A percentile compares a stretch with the other conserved stretches of the same genome.
These are phyloP conservation scores for Salinomyces thailandicus DNA, from an alignment of 2,329 filamentous ascomycete genomes.

Conservation along the genomic window DNA sequence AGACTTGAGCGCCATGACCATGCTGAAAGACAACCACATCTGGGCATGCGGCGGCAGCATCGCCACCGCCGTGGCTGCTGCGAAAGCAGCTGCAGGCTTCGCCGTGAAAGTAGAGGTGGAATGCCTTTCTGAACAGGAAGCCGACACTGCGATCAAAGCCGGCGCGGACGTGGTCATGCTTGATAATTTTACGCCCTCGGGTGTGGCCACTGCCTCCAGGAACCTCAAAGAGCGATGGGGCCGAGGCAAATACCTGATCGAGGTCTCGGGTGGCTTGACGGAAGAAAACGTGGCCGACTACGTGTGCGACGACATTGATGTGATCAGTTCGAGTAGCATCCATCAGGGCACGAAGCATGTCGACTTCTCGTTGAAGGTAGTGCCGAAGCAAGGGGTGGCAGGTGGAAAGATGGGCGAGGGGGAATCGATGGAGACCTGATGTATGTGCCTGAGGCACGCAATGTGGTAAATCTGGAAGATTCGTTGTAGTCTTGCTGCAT, in stretches of 20 bases:
- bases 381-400: slow-evolving; percentile 29
- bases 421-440: slow-evolving; percentile 14
- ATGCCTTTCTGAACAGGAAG: slow-evolving; percentile 77
- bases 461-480: too few species aligned
- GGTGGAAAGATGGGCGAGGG: slow-evolving; percentile 16
- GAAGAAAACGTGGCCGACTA: slow-evolving; percentile 74
- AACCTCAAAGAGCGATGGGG: slow-evolving; percentile 72
- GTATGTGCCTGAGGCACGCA: too few species aligned
- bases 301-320: slow-evolving; percentile 76
- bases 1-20: slow-evolving; percentile 83
- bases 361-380: slow-evolving; percentile 91
- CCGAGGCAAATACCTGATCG: slow-evolving; percentile 58
- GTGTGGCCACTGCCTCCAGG: slow-evolving; percentile 62
- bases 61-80: slow-evolving; percentile 71
- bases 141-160: slow-evolving; percentile 79
- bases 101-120: slow-evolving; percentile 93
- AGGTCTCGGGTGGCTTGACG: slow-evolving; percentile 85
- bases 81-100: slow-evolving; percentile 77
- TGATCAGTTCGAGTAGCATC: slow-evolving; percentile 91
- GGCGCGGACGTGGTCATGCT: slow-evolving; percentile 96
- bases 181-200: slow-evolving; percentile 82
- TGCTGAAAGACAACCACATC: slow-evolving; percentile 98
- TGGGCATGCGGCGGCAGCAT: slow-evolving; percentile 80
- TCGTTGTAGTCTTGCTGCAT: too few species aligned
- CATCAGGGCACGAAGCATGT: slow-evolving; percentile 91